These are phyloP conservation scores for Fusarium beomiforme DNA, from an alignment of 2,329 filamentous ascomycete species.

Conservation along the genomic window DNA sequence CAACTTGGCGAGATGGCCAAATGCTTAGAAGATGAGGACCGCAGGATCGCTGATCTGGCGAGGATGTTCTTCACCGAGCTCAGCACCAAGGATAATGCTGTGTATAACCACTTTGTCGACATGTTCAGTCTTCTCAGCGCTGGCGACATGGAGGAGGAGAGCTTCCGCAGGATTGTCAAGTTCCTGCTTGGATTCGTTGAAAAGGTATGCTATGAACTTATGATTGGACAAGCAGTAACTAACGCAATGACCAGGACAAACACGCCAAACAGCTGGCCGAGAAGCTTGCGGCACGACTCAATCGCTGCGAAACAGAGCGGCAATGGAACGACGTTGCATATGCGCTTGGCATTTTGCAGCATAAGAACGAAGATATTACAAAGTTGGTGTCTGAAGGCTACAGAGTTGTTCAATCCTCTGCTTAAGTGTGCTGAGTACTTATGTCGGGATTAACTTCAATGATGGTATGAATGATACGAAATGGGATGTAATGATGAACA, in stretches of 20 bases:
- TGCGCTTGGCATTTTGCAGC: conserved; percentile 86
- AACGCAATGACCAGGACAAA: conserved; percentile 75
- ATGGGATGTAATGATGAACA: conserved; percentile 34
- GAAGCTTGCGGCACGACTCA: conserved; percentile 88
- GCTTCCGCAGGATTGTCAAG: conserved; percentile 85
- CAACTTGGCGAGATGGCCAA: conserved; percentile 99
- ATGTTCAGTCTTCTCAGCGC: conserved; percentile 96
- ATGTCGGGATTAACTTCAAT: conserved; percentile 32
- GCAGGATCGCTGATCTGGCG: conserved; percentile 90
- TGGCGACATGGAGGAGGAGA: conserved; percentile 85
- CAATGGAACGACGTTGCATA: conserved; percentile 99
- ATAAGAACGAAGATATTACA: conserved; percentile 90
- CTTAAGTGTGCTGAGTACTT: conserved; percentile 49
- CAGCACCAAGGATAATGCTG: conserved; percentile 97
- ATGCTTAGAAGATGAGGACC: conserved; percentile 95
- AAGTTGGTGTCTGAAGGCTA: conserved; percentile 82
- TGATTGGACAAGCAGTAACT: conserved; percentile 1
- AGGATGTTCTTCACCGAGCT: conserved; percentile 99
- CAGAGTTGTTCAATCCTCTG: conserved; percentile 72
- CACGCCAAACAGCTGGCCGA: conserved; percentile 94
- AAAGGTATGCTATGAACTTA: conserved; percentile 71
- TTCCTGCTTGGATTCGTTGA: conserved; percentile 97
- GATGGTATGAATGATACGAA: conserved; percentile 38
- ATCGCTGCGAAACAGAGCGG: conserved; percentile 87
- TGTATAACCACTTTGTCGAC: conserved; percentile 99